Evolutionary conservation across 2,329 filamentous ascomycete genomes (phyloP).

Genomic region (Fusarium zealandicum): DNA sequence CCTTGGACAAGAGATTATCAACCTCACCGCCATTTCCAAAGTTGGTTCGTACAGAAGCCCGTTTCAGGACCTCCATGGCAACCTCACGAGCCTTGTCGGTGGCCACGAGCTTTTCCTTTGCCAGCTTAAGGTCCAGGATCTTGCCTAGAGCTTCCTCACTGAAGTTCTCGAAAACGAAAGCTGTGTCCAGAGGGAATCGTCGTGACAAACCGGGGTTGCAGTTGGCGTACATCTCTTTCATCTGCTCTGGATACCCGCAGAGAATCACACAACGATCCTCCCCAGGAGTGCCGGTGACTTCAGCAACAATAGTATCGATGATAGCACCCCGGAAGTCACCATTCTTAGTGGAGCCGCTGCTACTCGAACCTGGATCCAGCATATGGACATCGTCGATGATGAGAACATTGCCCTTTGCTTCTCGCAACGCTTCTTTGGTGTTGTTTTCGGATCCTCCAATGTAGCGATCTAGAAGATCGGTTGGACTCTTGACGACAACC

Average conservation of each 20-base stretch:
- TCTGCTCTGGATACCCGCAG: constrained; percentile 73
- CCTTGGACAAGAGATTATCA: constrained; percentile 56
- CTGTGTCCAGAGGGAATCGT: constrained; percentile 69
- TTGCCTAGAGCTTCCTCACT: constrained; percentile 60
- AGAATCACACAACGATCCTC: constrained; percentile 78
- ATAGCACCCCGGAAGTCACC: constrained; percentile 67
- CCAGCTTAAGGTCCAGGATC: constrained; percentile 72
- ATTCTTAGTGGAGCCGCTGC: constrained; percentile 43
- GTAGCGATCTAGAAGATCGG: constrained; percentile 71
- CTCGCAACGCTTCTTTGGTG: constrained; percentile 72
- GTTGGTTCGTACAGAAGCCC: constrained; percentile 69
- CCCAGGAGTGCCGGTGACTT: constrained; percentile 72
- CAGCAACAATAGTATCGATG: constrained; percentile 77
- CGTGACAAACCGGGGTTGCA: constrained; percentile 74
- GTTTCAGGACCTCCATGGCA: constrained; percentile 65
- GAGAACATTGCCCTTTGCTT: constrained; percentile 73
- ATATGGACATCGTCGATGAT: constrained; percentile 82
- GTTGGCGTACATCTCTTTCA: constrained; percentile 75
- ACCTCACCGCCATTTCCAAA: constrained; percentile 81
- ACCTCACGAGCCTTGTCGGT: constrained; percentile 61
- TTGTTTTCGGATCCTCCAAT: constrained; percentile 73
- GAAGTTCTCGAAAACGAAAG: constrained; percentile 76
- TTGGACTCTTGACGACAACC: constrained; percentile 74
- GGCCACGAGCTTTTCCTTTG: constrained; percentile 59
- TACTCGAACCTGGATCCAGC: constrained; percentile 55